These are phyloP conservation scores for Penicillium sp. DNA, from an alignment of 2,329 filamentous ascomycete genomes.

Conservation along the genomic window DNA sequence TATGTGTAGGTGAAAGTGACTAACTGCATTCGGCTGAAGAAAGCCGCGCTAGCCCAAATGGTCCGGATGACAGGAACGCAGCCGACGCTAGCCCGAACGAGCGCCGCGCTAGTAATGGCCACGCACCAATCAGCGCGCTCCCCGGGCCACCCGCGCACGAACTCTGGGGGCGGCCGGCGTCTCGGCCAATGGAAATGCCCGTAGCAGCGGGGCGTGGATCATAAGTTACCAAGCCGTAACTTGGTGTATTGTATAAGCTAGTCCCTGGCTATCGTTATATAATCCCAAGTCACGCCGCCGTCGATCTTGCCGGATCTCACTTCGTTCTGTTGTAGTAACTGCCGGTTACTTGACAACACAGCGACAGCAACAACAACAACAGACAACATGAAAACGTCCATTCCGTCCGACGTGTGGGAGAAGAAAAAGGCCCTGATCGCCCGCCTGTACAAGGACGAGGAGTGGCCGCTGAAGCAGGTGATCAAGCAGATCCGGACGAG, in stretches of 20 bases:
- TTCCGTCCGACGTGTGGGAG: slow-evolving; percentile 43
- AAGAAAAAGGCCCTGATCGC: slow-evolving; percentile 40
- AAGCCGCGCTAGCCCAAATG: too few species aligned
- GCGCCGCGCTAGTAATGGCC: not conserved
- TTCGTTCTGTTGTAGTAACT: not conserved
- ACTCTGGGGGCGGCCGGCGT: not conserved
- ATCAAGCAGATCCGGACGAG: slow-evolving; percentile 42
- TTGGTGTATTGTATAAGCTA: not conserved
- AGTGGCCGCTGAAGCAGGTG: slow-evolving; percentile 44
- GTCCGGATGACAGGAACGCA: not conserved
- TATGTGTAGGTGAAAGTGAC: not conserved
- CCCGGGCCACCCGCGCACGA: not conserved
- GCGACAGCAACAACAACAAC: not conserved
- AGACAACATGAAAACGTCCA: slow-evolving; percentile 36
- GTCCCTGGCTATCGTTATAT: too few species aligned
- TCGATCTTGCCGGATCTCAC: slow-evolving; percentile 10
- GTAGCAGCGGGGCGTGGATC: not conserved
- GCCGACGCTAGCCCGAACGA: too few species aligned
- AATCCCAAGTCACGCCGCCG: slow-evolving; percentile 3
- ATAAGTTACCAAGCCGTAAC: not conserved
- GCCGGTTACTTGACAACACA: not conserved
- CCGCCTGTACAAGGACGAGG: slow-evolving; percentile 40
- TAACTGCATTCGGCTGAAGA: not conserved
- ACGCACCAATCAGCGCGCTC: not conserved
- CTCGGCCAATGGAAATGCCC: not conserved